phyloP scores from a whole-genome alignment of 495 filamentous ascomycete species.

The Cercophora newfieldiana region DNA sequence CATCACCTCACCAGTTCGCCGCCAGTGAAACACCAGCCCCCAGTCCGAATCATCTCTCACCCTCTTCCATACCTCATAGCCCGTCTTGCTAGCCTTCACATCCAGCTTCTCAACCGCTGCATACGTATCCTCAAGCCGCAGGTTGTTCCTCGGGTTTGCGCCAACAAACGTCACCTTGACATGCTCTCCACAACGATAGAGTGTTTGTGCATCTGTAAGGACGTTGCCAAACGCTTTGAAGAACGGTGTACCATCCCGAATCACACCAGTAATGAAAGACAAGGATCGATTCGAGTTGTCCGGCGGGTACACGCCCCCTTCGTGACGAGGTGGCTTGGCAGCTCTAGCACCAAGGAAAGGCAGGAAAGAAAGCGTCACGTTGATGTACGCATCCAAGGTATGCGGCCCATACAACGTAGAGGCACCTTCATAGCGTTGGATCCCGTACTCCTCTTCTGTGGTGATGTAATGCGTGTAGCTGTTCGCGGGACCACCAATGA shows the following conservation, averaged over 20 bases:
- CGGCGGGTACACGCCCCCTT: constrained; percentile 65
- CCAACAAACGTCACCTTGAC: constrained; percentile 75
- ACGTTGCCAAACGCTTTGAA: constrained; percentile 79
- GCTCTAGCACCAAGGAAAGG: constrained; percentile 61
- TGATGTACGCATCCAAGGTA: constrained; percentile 87
- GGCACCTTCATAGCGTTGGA: constrained; percentile 94
- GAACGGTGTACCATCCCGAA: constrained; percentile 69
- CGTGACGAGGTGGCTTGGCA: constrained; percentile 45
- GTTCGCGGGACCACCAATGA: constrained; percentile 92
- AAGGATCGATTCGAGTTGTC: constrained; percentile 79
- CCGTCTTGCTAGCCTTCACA: constrained; percentile 28
- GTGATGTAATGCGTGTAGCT: constrained; percentile 95
- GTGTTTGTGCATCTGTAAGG: constrained; percentile 52
- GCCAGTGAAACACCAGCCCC: constrained; percentile 79
- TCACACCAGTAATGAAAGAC: constrained; percentile 77
- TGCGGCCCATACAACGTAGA: constrained; percentile 94
- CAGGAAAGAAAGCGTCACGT: constrained; percentile 72
- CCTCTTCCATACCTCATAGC: constrained; percentile 59
- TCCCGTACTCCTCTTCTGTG: constrained; percentile 85
- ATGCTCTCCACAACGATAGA: constrained; percentile 56
- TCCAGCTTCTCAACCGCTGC: constrained; percentile 70
- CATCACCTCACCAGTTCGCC: constrained; percentile 65
- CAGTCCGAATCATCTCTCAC: constrained; percentile 78
- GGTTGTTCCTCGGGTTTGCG: constrained; percentile 87
- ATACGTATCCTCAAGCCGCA: constrained; percentile 75